phyloP scores from a whole-genome alignment of 2,329 filamentous ascomycete species.

The Hypocreales sp. region DNA sequence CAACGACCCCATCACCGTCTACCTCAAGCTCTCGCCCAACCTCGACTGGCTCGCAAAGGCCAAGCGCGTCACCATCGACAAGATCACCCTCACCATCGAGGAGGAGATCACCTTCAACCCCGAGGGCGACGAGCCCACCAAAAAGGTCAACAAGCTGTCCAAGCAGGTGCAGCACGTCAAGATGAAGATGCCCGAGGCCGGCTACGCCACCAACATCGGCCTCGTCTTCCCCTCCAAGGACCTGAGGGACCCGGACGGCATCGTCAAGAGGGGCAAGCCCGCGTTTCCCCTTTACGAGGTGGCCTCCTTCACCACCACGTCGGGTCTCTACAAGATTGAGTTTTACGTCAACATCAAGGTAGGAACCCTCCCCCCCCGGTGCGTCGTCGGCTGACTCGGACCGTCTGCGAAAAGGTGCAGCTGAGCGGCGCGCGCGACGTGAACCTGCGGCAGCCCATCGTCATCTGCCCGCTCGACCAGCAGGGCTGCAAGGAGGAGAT shows the following conservation, averaged over 20 bases:
- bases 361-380: slow-evolving; percentile 7
- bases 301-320: slow-evolving; percentile 83
- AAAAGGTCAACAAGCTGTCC: slow-evolving; percentile 74
- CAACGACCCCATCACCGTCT: slow-evolving; percentile 86
- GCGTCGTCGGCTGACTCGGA: slow-evolving; percentile 4
- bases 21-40: slow-evolving; percentile 87
- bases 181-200: slow-evolving; percentile 74
- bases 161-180: slow-evolving; percentile 73
- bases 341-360: slow-evolving; percentile 94
- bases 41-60: slow-evolving; percentile 84
- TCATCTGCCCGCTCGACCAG: slow-evolving; percentile 90
- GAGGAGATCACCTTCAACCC: slow-evolving; percentile 99
- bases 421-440: slow-evolving; percentile 83
- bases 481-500: slow-evolving; percentile 96
- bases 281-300: slow-evolving; percentile 84
- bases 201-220: slow-evolving; percentile 85
- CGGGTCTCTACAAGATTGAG: slow-evolving; percentile 93
- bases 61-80: slow-evolving; percentile 80
- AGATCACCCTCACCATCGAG: slow-evolving; percentile 85
- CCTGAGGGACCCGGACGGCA: slow-evolving; percentile 70
- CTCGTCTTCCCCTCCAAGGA: slow-evolving; percentile 86
- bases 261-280: slow-evolving; percentile 69
- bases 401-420: slow-evolving; percentile 47
- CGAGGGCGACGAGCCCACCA: slow-evolving; percentile 86
- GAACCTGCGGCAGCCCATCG: slow-evolving; percentile 74